Evolutionary conservation across 768 basidiomycete species (phyloP), one percentile per base, ranked within the genome.

Genomic region (Tylopilus balloui): DNA sequence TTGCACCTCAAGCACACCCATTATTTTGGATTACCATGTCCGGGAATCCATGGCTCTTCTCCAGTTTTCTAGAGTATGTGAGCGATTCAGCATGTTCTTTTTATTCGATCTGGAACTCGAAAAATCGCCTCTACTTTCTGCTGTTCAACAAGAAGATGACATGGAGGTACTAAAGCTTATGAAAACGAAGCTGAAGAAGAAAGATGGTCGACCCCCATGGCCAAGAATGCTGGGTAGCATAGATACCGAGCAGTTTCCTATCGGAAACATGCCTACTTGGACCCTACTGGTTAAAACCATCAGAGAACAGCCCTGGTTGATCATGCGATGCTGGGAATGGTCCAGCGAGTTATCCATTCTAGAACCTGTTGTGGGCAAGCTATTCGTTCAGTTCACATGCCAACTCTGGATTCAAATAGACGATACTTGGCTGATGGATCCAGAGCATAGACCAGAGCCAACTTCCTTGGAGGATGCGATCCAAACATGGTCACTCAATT

Each of bases 41-140:
- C 3, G 24, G 1, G 45, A 58, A 35, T 57, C 55, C 9, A 47
- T 57, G 27, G 40, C 49, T 0, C 39, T 55, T 8, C 53, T 56
- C 4, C 25, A 37, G 12, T 56, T 50, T 3, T 31, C 46, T 4
- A 21, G 35, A 3, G 9, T 51, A 0, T 47, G 35, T 15, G 45
- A 54, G 2, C 3, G 2, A 9, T 46, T 45, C 13, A 24, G 20
- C n/a, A 54, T 56, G 34, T 54, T 54, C 25, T 54, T 56, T 15
- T 19, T 56, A 0, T 34, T 27, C 9, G 25, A 27, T 27, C 9
- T 27, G 25, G 25, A 27, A 5, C 25, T 27, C 25, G 9, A 31
- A 24, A 28, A 23, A 5, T 8, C 8, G 1, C n/a, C 45, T n/a
- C 3, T 38, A 0, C 48, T 55, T 10, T 10, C 34, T 0, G 12